Evolutionary conservation across 2,329 filamentous ascomycete species (phyloP).

Genomic region (Bipolaris cookei): DNA sequence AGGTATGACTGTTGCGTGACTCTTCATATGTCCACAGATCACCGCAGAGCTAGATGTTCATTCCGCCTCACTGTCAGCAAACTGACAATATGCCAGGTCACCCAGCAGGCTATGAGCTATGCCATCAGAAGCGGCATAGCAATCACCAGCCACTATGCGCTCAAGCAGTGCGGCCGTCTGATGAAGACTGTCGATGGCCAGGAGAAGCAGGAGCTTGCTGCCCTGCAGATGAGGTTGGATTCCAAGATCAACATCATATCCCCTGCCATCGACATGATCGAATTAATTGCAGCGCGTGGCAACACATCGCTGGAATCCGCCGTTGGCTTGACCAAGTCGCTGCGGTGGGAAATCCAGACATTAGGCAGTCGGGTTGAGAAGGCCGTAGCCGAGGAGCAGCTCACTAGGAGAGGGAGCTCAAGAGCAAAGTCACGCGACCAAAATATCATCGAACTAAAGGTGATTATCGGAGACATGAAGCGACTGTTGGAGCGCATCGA

Average conservation of each 20-base stretch:
- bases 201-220: conserved; percentile 72
- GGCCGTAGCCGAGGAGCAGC: conserved; percentile 69
- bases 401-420: conserved; percentile 52
- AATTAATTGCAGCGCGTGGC: conserved; percentile 80
- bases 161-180: conserved; percentile 79
- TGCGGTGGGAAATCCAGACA: conserved; percentile 81
- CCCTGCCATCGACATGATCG: conserved; percentile 89
- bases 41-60: neutral
- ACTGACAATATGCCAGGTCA: conserved; percentile 57
- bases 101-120: conserved; percentile 87
- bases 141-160: conserved; percentile 83
- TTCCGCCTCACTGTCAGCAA: neutral
- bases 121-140: conserved; percentile 84
- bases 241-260: conserved; percentile 92
- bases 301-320: conserved; percentile 85
- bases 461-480: conserved; percentile 77
- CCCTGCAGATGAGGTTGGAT: conserved; percentile 75
- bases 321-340: conserved; percentile 77
- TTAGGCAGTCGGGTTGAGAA: conserved; percentile 77
- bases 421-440: conserved; percentile 60
- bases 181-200: conserved; percentile 75
- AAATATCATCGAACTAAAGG: conserved; percentile 68
- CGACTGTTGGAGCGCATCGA: conserved; percentile 79
- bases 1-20: conserved; percentile 53
- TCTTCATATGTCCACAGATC: conserved; percentile 3